phyloP scores from a whole-genome alignment of 495 filamentous ascomycete genomes.

The Elasticomyces elasticus region DNA sequence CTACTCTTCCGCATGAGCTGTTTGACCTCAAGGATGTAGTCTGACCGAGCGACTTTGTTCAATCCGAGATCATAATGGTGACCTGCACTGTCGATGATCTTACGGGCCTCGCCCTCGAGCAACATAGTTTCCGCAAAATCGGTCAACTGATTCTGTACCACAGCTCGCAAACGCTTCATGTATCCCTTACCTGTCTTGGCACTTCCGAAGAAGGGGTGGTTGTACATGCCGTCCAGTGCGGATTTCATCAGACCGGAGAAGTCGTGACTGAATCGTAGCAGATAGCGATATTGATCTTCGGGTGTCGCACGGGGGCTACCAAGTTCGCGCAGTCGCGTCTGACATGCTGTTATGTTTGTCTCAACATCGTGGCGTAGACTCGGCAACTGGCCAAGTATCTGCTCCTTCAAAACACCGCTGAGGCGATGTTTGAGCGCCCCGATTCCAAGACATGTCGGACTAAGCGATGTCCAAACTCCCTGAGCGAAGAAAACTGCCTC shows the following conservation, averaged over 20 bases:
- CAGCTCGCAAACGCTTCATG: conserved; percentile 48
- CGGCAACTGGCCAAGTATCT: conserved; percentile 50
- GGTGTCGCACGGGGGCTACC: conserved; percentile 40
- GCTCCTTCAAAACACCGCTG: conserved; percentile 45
- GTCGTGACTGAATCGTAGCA: conserved; percentile 42
- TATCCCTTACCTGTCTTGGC: conserved; percentile 32
- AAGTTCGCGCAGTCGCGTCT: conserved; percentile 34
- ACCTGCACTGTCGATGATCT: neutral
- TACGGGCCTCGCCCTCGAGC: conserved; percentile 33
- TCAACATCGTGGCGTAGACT: conserved; percentile 49
- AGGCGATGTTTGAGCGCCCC: conserved; percentile 40
- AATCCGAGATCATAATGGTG: neutral
- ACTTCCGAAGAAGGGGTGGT: conserved; percentile 44
- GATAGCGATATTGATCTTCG: conserved; percentile 43
- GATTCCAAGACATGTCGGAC: conserved; percentile 38
- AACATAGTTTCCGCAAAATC: conserved; percentile 44
- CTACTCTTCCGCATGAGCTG: conserved; percentile 34
- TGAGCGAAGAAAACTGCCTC: conserved; percentile 34
- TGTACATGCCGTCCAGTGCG: conserved; percentile 47
- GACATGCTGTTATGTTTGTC: conserved; percentile 28
- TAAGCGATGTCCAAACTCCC: conserved; percentile 40
- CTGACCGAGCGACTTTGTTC: neutral
- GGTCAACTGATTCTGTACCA: conserved; percentile 46
- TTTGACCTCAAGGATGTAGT: conserved; percentile 21
- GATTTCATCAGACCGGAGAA: conserved; percentile 43